These are phyloP conservation scores for Helicostylum pulchrum DNA, from an alignment of 192 early-diverging fungal genomes.

Conservation along the genomic window DNA sequence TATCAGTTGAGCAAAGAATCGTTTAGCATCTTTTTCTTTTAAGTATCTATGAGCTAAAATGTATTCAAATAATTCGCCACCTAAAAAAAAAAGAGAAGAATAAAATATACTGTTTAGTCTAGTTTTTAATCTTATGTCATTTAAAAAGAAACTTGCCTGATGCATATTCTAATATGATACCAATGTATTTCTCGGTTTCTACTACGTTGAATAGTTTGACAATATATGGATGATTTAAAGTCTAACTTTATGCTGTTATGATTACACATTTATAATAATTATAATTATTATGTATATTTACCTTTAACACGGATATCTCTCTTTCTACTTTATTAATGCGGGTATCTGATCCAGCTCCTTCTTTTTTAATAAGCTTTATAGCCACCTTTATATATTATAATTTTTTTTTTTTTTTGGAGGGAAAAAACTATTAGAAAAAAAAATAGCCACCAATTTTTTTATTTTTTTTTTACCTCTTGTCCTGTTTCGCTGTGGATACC, in stretches of 20 bases:
- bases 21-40: constrained; percentile 69
- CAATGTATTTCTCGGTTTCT: constrained; percentile 81
- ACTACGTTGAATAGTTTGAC: constrained; percentile 79
- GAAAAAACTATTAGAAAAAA: not conserved
- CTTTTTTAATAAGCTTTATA: constrained; percentile 94
- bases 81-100: constrained; percentile 6
- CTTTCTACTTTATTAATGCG: constrained; percentile 85
- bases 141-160: constrained; percentile 43
- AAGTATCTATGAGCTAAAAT: constrained; percentile 77
- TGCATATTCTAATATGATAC: constrained; percentile 84
- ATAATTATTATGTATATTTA: constrained; percentile 46
- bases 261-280: not conserved
- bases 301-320: constrained; percentile 91
- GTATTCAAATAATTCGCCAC: constrained; percentile 70
- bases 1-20: constrained; percentile 78
- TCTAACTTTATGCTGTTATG: constrained; percentile 38
- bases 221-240: constrained; percentile 71
- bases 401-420: not conserved
- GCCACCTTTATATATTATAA: constrained; percentile 59
- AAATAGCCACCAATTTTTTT: constrained; percentile 9
- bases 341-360: constrained; percentile 70
- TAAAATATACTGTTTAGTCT: not conserved
- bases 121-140: constrained; percentile 2
- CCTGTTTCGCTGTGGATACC: constrained; percentile 63
- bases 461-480: constrained; percentile 34